These are phyloP conservation scores for Pythium monospermum DNA, from an alignment of 352 stramenopile genomes.

Conservation along the genomic window DNA sequence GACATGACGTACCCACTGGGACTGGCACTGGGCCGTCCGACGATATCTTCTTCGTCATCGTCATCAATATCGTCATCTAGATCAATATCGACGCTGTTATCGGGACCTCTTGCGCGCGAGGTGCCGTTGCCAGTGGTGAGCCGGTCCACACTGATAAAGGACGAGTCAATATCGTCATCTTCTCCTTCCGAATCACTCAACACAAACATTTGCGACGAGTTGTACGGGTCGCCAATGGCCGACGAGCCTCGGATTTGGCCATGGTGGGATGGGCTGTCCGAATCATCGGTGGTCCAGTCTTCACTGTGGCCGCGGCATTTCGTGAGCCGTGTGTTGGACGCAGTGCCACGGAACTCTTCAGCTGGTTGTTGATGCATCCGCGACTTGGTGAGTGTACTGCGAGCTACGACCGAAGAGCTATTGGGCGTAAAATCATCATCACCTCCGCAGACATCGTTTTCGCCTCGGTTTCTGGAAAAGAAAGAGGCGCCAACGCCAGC, in stretches of 20 bases:
- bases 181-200: conserved; percentile 16
- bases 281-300: conserved; percentile 2
- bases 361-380: too few species aligned
- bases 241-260: conserved; percentile 1
- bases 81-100: conserved; percentile 5
- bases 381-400: too few species aligned
- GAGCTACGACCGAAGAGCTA: too few species aligned
- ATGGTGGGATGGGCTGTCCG: conserved; percentile 5
- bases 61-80: conserved; percentile 10
- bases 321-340: conserved; percentile 10
- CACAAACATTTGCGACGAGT: conserved; percentile 13
- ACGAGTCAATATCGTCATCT: conserved; percentile 8
- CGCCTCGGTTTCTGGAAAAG: conserved; percentile 1
- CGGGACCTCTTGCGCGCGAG: too few species aligned
- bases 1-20: conserved; percentile 2
- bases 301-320: conserved; percentile 19
- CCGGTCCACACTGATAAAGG: neutral
- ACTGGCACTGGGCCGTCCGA: conserved; percentile 3
- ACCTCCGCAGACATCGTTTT: conserved; percentile 12
- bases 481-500: conserved; percentile 1
- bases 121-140: neutral
- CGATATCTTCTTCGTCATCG: conserved; percentile 8
- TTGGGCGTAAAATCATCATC: too few species aligned
- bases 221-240: conserved; percentile 2
- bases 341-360: conserved; percentile 6